Base-by-base conservation (phyloP, 2,329 filamentous ascomycete genomes). In the Cercospora berteroae region DNA sequence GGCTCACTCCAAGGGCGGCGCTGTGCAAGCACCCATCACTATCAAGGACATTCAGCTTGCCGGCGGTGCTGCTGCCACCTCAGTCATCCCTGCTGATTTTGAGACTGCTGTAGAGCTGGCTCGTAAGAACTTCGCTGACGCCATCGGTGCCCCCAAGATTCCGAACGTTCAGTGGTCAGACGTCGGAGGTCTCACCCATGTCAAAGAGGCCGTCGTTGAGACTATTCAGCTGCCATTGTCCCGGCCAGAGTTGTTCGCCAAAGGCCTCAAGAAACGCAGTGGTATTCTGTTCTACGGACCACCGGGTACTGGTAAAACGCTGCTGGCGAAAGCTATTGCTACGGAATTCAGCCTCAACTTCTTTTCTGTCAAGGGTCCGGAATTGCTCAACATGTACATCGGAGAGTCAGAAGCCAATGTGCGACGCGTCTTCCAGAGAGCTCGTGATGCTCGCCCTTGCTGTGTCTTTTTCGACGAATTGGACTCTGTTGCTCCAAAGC, bases 81-180 rank as follows among this genome's bases (percentile, higher is more conserved):
- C 91, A 62, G 84, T 99, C 10, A 94, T 89, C 0, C 91, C 91
- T 72, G 83, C 86, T 2, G 95, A 99, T 79, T 94, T 98, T 71
- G 93, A 97, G 64, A 82, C 89, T n/a, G 95, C 95, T 0, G 94
- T 99, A 3, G 94, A 98, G 67, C 93, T 94, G 5, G 95, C 95
- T 1, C 89, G 95, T 64, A 97, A 97, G 85, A 98, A 97, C 80
- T 99, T 99, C 78, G 94, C 95, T 5, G 95, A 98, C 78, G 90
- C 94, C 0, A 99, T 99, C 71, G 95, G 95, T 25, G 95, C 95
- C 5, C 95, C 95, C 2, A 98, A 98, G 85, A 98, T 98, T 69
- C 95, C 94, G 6, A 97, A 97, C 70, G 95, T 99, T 6, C 90
- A 90, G 23, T 99, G 94, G 94, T 90, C 94, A 72, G 94, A 99